Evolutionary conservation across 2,329 filamentous ascomycete species (phyloP), one percentile per base, ranked within the genome.

Genomic region (Amphichorda felina): DNA sequence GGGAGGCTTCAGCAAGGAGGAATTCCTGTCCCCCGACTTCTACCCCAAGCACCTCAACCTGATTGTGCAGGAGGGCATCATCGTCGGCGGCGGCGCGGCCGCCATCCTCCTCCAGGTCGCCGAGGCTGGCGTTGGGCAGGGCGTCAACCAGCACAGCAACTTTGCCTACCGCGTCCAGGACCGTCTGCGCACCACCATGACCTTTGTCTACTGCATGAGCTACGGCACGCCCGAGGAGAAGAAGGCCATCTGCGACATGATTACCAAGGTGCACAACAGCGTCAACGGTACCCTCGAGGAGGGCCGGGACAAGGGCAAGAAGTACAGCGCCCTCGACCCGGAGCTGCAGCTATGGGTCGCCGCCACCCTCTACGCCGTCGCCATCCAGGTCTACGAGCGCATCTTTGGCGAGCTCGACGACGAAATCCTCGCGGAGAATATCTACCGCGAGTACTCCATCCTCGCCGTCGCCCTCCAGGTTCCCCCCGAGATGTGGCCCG

Each of bases 91-190:
- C 11, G 55, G 54, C 4, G 55, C 50, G 2, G 50, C 45, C 5
- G 56, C 55, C 7, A 56, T 60, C 28, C 44, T 59, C 3, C 45
- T 59, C 1, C 57, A 59, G 32, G 46, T 59, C 5, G 54, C 57
- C 28, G 49, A 54, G 31, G 50, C 57, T 2, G 53, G 51, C 14
- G 51, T 59, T 8, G 55, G 44, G 7, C 48, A 50, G 13, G 55
- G 55, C n/a, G 55, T 59, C 16, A 46, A 57, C 40, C 41, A 53
- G 35, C 51, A 59, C 40, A 55, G 51, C 47, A 57, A 57, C 40
- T 59, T 58, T 34, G 46, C 49, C 15, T 51, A 52, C 39, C 45
- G 54, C 4, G 51, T 51, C 2, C 32, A 49, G 10, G 54, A 59
- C 37, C 48, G 53, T 13, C 51, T 59, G 7, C 50, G 52, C 4